Evolutionary conservation across 1,284 basidiomycete species (phyloP).

Genomic region (Inonotus obliquus): DNA sequence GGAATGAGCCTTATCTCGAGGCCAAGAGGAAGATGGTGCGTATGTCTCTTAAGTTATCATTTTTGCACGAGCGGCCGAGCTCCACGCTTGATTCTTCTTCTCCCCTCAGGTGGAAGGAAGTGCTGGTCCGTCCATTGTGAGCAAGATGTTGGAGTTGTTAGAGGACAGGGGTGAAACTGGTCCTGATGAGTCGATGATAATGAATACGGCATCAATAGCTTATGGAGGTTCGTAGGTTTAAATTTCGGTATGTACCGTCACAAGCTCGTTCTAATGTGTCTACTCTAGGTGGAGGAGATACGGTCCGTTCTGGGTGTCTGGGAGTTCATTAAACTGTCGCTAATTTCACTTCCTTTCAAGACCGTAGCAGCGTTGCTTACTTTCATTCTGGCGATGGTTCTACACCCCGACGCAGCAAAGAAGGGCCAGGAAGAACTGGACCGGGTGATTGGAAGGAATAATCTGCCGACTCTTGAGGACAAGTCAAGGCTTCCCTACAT

Average conservation of each 20-base stretch:
- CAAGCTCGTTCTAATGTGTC: neutral
- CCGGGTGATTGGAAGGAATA: slow-evolving; percentile 21
- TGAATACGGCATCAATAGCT: neutral
- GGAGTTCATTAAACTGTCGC: neutral
- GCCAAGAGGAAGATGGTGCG: neutral
- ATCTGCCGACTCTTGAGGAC: slow-evolving; percentile 23
- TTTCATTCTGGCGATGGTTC: neutral
- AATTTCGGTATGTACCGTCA: neutral
- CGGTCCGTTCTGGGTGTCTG: neutral
- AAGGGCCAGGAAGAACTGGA: slow-evolving; percentile 22
- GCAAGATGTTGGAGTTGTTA: slow-evolving; percentile 1
- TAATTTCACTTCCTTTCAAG: neutral
- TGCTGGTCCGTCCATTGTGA: slow-evolving; percentile 12
- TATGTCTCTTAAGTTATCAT: neutral
- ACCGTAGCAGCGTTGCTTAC: neutral
- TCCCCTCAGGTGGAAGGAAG: slow-evolving; percentile 8
- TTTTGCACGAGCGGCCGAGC: neutral
- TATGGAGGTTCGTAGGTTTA: neutral
- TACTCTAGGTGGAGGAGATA: neutral
- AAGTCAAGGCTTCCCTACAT: slow-evolving; percentile 23
- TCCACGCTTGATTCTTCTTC: neutral
- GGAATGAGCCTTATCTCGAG: neutral
- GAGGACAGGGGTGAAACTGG: neutral
- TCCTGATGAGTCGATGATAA: no score
- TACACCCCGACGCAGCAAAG: neutral